phyloP scores from a whole-genome alignment of 2,329 filamentous ascomycete genomes.

The Tothia fuscella region DNA sequence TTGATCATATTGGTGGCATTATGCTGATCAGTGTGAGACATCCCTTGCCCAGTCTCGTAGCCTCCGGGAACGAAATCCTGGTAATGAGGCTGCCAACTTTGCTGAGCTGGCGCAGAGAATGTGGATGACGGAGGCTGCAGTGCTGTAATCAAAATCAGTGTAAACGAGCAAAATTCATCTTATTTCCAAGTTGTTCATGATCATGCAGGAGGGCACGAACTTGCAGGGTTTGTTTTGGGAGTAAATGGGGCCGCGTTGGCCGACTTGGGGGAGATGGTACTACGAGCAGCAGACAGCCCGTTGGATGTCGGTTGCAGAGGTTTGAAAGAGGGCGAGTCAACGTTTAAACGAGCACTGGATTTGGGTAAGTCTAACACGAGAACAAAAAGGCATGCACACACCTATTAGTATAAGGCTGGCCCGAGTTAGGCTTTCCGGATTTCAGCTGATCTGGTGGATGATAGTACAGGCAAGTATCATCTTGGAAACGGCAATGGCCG shows the following conservation, averaged over 20 bases:
- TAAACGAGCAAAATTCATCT: too few species aligned
- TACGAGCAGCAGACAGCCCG: slow-evolving; percentile 49
- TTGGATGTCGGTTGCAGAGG: slow-evolving; percentile 44
- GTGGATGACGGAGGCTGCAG: slow-evolving; percentile 13
- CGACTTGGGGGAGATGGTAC: slow-evolving; percentile 76
- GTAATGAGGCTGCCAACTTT: slow-evolving; percentile 19
- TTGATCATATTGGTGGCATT: slow-evolving; percentile 21
- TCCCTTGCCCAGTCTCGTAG: slow-evolving; percentile 38
- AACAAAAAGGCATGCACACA: slow-evolving; percentile 25
- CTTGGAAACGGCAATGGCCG: slow-evolving; percentile 83
- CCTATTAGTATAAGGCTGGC: slow-evolving; percentile 35
- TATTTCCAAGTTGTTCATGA: too few species aligned
- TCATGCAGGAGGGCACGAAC: slow-evolving; percentile 26
- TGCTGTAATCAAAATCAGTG: too few species aligned
- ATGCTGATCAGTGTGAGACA: slow-evolving; percentile 26
- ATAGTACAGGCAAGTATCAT: slow-evolving; percentile 77
- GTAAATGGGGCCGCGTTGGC: slow-evolving; percentile 83
- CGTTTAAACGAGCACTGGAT: slow-evolving; percentile 70
- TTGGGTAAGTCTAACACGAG: slow-evolving; percentile 11
- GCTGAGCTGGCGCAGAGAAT: too few species aligned
- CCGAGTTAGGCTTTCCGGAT: slow-evolving; percentile 22
- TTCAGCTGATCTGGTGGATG: slow-evolving; percentile 61
- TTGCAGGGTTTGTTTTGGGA: slow-evolving; percentile 43
- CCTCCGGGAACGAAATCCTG: slow-evolving; percentile 44
- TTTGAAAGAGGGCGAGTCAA: slow-evolving; percentile 92